Evolutionary conservation across 2,329 filamentous ascomycete genomes (phyloP), one percentile per base, ranked within the genome.

Genomic region (Clarireedia monteithiana): DNA sequence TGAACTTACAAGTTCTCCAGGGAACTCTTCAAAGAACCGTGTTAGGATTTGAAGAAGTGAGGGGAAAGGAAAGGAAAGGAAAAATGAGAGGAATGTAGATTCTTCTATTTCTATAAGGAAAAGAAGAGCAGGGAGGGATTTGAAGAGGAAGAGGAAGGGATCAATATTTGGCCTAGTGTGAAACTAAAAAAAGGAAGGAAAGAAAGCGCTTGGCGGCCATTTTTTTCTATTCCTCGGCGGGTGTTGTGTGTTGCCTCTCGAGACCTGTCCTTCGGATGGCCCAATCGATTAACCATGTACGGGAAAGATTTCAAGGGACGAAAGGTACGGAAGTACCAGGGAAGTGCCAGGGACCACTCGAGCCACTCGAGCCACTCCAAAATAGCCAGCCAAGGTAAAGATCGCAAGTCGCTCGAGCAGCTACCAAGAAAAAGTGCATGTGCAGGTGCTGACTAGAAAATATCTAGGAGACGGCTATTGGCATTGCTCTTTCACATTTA

Each of bases 11-110:
- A 34, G 38, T 36, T 50, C 17, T 9, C 10, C 3, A 17, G 50
- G 45, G 49, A 36, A 40, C 45, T 54, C 50, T n/a, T 49, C 46
- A 53, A 44, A 44, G 42, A 15, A 49, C 20, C 10, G 53, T 51
- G 30, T 27, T 20, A 27, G 24, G 46, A 34, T 6, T 12, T 48
- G 46, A 48, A 20, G 12, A 30, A 36, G 15, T 27, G 27, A 36
- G 15, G 14, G 17, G n/a, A 2, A 27, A 34, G n/a, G 10, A 27
- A 34, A 17, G 6, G 24, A 38, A 36, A 38, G 4, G 47, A 10
- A 23, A 30, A 49, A n/a, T 40, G 23, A 20, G 47, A 17, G 42
- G 42, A 45, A 30, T 30, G 27, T 2, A 30, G 6, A 9, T 12
- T 6, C 23, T 20, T 45, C 42, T 45, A 20, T 6, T 45, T 45